Conservation (phyloP, 2,329 filamentous ascomycete genomes). For the Cadophora gregata region DNA sequence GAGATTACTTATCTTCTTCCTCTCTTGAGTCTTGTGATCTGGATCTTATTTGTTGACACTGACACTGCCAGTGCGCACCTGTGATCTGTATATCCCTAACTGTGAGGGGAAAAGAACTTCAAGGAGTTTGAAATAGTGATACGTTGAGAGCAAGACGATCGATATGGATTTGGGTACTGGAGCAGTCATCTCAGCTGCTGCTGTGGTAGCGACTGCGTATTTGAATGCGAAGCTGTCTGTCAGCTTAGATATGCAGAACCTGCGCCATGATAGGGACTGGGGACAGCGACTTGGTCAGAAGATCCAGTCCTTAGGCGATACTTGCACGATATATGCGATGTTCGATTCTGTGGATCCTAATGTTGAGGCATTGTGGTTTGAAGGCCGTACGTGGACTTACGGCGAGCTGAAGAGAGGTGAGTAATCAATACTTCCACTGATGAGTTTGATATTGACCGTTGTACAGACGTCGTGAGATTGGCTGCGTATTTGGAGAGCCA, state of each 20-base stretch:
- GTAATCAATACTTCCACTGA: constrained; percentile 23
- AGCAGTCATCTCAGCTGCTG: constrained; percentile 29
- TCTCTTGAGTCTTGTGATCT: constrained; percentile 7
- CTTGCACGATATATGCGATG: constrained; percentile 50
- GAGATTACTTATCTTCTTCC: background rate
- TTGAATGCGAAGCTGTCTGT: constrained; percentile 51
- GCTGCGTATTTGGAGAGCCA: constrained; percentile 49
- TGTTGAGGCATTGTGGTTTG: constrained; percentile 54
- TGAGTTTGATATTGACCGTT: constrained; percentile 17
- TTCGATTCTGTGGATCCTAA: constrained; percentile 48
- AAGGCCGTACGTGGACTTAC: constrained; percentile 55
- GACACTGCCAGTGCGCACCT: background rate
- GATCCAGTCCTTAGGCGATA: constrained; percentile 48
- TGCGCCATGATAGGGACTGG: constrained; percentile 46
- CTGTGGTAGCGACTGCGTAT: constrained; percentile 47
- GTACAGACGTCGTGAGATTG: constrained; percentile 50
- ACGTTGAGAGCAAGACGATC: background rate
- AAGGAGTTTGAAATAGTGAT: background rate
- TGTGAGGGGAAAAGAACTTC: background rate
- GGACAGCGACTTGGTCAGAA: constrained; percentile 45
- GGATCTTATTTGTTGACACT: background rate
- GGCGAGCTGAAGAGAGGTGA: constrained; percentile 50
- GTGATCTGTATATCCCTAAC: background rate
- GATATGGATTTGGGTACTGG: constrained; percentile 32
- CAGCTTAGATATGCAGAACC: constrained; percentile 47